A percentile compares a stretch with the other conserved stretches of the same genome.
phyloP scores from a whole-genome alignment of 2,329 filamentous ascomycete species.

The Exophiala sideris region DNA sequence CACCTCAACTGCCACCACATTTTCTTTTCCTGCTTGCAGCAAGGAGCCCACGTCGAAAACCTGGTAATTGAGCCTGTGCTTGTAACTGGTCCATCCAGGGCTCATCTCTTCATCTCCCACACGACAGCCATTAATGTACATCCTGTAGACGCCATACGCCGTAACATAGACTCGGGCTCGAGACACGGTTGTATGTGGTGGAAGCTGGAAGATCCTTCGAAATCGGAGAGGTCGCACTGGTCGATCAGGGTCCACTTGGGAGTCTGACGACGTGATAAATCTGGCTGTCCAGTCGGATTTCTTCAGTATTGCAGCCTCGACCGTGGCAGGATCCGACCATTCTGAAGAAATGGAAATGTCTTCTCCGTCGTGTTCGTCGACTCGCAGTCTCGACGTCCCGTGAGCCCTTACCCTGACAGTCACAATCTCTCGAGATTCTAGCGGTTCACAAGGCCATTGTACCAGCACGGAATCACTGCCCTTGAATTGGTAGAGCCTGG shows the following conservation, averaged over 20 bases:
- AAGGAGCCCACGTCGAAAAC: constrained; percentile 50
- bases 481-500: constrained; percentile 20
- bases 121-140: constrained; percentile 46
- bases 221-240: constrained; percentile 36
- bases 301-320: constrained; percentile 35
- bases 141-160: constrained; percentile 45
- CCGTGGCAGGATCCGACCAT: neutral
- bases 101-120: constrained; percentile 44
- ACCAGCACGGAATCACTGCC: constrained; percentile 28
- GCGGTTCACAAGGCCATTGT: constrained; percentile 29
- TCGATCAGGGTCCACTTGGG: constrained; percentile 22
- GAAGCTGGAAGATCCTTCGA: constrained; percentile 32
- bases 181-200: constrained; percentile 2
- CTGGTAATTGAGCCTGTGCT: constrained; percentile 51
- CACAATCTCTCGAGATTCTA: constrained; percentile 25
- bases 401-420: constrained; percentile 21
- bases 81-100: constrained; percentile 54
- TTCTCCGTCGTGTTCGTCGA: neutral
- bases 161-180: constrained; percentile 49
- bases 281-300: constrained; percentile 34
- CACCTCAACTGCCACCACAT: constrained; percentile 43
- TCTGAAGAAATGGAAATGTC: neutral
- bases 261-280: constrained; percentile 28
- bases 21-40: constrained; percentile 34
- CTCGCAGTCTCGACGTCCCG: constrained; percentile 7